A percentile compares a stretch with the other conserved stretches of the same genome.
phyloP scores from a whole-genome alignment of 129 eudicot species.

The Mikania micrantha region DNA sequence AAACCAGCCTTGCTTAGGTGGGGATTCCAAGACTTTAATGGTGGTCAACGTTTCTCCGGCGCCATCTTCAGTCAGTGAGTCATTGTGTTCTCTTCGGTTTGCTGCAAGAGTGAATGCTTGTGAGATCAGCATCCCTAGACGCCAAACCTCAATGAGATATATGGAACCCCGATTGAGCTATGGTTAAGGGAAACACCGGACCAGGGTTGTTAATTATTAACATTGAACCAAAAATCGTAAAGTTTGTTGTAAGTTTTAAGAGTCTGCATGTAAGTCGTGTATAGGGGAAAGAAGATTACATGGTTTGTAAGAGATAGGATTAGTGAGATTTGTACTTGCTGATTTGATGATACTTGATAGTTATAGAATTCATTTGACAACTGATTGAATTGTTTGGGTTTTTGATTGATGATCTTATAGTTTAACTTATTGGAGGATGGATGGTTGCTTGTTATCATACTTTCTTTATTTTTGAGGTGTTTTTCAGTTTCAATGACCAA shows the following conservation, averaged over 20 bases:
- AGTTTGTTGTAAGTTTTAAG: conserved; percentile 33
- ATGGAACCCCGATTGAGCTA: conserved; percentile 66
- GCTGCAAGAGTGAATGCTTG: conserved; percentile 97
- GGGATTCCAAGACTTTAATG: conserved; percentile 94
- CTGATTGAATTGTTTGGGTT: not conserved
- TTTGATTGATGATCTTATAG: no score
- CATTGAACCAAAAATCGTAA: conserved; percentile 13
- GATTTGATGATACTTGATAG: conserved; percentile 18
- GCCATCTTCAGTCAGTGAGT: conserved; percentile 64
- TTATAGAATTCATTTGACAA: conserved; percentile 2
- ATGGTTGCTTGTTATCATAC: not conserved
- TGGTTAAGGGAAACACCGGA: conserved; percentile 34
- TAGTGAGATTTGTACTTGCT: conserved; percentile 27
- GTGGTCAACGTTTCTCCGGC: conserved; percentile 83
- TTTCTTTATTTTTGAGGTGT: not conserved
- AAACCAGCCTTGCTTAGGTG: conserved; percentile 94
- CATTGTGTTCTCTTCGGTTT: conserved; percentile 84
- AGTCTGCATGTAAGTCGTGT: conserved; percentile 41
- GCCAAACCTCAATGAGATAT: conserved; percentile 65
- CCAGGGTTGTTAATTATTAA: conserved; percentile 25
- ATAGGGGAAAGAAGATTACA: conserved; percentile 29
- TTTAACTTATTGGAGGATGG: not conserved
- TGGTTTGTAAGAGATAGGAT: conserved; percentile 23
- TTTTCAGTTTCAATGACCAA: no score
- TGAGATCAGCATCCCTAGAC: conserved; percentile 89